A percentile compares a stretch with the other conserved stretches of the same genome.
phyloP scores from a whole-genome alignment of 2,329 filamentous ascomycete genomes.

The Scedosporium minutisporum region DNA sequence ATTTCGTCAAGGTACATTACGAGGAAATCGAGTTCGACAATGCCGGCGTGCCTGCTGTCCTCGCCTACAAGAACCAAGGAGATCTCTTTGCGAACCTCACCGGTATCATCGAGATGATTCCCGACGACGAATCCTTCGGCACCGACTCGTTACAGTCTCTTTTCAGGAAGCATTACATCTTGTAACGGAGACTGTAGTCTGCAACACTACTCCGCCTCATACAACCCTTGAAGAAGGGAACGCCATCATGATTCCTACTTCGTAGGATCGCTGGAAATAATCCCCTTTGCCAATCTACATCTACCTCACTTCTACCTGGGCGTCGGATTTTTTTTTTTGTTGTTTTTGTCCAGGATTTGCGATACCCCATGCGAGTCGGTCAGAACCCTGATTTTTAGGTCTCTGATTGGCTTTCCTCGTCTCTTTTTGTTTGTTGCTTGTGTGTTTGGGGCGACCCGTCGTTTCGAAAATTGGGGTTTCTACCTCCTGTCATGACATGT shows the following conservation, averaged over 20 bases:
- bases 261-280: no score
- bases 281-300: no score
- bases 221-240: no score
- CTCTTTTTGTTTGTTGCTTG: not conserved
- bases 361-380: not conserved
- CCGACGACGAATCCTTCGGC: conserved; percentile 53
- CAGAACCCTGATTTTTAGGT: not conserved
- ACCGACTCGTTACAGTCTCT: conserved; percentile 42
- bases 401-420: not conserved
- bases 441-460: not conserved
- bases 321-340: no score
- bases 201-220: not conserved
- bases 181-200: conserved; percentile 23
- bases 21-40: conserved; percentile 91
- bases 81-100: conserved; percentile 87
- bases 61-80: conserved; percentile 79
- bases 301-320: no score
- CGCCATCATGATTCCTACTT: no score
- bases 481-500: not conserved
- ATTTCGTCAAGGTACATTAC: conserved; percentile 86
- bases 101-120: conserved; percentile 78
- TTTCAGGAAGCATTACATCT: conserved; percentile 41
- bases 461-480: not conserved
- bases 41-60: conserved; percentile 73
- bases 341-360: not conserved